Evolutionary conservation across 2,329 filamentous ascomycete genomes (phyloP).

Genomic region (Harringtonia lauricola): DNA sequence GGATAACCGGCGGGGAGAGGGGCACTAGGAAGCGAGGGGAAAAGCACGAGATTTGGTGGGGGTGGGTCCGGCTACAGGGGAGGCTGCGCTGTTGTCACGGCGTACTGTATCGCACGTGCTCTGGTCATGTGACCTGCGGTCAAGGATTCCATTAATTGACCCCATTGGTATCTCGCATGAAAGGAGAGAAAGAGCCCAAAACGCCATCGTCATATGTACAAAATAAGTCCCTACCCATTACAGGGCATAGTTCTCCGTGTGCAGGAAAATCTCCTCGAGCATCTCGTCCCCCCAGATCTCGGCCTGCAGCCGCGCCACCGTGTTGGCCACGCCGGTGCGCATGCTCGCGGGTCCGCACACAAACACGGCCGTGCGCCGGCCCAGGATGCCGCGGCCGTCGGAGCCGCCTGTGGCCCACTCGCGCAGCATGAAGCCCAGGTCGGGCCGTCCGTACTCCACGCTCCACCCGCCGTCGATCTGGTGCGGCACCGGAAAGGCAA

Average conservation of each 20-base stretch:
- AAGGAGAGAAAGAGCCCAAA: too few species aligned
- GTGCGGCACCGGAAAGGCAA: conserved; percentile 65
- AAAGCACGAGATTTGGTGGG: too few species aligned
- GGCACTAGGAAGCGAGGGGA: too few species aligned
- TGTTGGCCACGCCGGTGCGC: conserved; percentile 78
- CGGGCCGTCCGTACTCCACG: conserved; percentile 83
- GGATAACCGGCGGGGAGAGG: too few species aligned
- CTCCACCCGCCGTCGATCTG: conserved; percentile 73
- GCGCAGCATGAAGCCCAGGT: conserved; percentile 76
- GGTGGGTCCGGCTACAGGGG: too few species aligned
- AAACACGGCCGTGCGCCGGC: conserved; percentile 75
- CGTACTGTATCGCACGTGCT: too few species aligned
- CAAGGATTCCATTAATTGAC: too few species aligned
- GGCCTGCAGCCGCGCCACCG: conserved; percentile 71
- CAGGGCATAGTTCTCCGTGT: conserved; percentile 90
- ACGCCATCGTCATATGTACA: too few species aligned
- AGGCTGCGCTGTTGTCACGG: too few species aligned
- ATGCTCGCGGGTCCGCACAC: conserved; percentile 84
- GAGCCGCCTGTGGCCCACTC: conserved; percentile 65
- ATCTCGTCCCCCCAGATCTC: conserved; percentile 70
- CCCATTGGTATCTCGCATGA: too few species aligned
- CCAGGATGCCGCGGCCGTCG: conserved; percentile 59
- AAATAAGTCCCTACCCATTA: too few species aligned
- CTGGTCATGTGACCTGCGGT: too few species aligned
- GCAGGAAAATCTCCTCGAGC: conserved; percentile 83